phyloP scores from a whole-genome alignment of 257 asterid genomes.

The Ehretia macrophylla region DNA sequence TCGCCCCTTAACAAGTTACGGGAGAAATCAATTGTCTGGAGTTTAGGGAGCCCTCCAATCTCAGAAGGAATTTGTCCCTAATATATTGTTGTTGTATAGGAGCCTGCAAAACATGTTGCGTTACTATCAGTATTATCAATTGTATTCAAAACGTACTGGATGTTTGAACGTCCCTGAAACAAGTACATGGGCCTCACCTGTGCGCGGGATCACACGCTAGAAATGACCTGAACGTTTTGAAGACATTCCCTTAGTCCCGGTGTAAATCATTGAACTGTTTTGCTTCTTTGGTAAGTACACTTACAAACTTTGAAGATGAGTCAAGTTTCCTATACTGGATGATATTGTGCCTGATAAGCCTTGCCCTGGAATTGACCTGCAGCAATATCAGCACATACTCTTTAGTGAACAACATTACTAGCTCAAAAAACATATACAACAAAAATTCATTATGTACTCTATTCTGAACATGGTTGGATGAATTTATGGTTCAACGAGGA shows the following conservation, averaged over 20 bases:
- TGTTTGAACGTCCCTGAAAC: no score
- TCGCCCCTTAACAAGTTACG: conserved; percentile 60
- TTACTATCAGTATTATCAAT: no score
- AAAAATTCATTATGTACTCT: no score
- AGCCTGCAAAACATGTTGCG: conserved; percentile 33
- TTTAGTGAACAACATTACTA: neutral
- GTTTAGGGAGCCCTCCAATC: conserved; percentile 63
- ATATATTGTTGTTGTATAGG: conserved; percentile 68
- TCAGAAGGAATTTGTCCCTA: conserved; percentile 77
- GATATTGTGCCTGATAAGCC: conserved; percentile 75
- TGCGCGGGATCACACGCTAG: no score
- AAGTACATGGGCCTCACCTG: no score
- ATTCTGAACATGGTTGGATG: no score
- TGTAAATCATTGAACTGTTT: neutral
- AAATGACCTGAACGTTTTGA: no score
- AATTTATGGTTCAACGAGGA: no score
- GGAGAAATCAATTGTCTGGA: conserved; percentile 75
- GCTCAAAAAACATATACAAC: no score
- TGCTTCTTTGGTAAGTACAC: conserved; percentile 17
- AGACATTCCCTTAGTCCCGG: no score
- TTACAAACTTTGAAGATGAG: conserved; percentile 62
- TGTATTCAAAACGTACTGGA: no score
- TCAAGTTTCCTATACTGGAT: conserved; percentile 34
- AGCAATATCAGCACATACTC: conserved; percentile 7
- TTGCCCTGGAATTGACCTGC: conserved; percentile 86